Evolutionary conservation across 2,329 filamentous ascomycete species (phyloP).

Genomic region (Aspergillus udagawae): DNA sequence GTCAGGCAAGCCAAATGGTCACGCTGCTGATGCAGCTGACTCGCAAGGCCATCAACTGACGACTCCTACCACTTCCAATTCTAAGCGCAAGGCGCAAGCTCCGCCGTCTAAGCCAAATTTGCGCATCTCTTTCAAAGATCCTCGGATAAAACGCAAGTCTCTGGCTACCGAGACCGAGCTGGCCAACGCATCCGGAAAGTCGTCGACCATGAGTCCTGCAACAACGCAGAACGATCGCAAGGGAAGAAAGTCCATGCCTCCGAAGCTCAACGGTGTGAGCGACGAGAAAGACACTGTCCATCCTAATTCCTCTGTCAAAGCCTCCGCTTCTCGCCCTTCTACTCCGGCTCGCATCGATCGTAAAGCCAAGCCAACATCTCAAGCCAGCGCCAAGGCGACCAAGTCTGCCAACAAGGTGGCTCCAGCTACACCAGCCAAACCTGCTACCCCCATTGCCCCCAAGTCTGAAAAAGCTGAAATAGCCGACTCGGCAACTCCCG

Average conservation of each 20-base stretch:
- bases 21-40: not conserved
- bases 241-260: conserved; percentile 16
- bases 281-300: conserved; percentile 2
- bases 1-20: conserved; percentile 5
- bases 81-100: conserved; percentile 1
- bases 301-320: not conserved
- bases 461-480: not conserved
- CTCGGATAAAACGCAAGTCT: conserved; percentile 9
- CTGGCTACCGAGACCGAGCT: conserved; percentile 6
- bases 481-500: conserved; percentile 7
- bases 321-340: conserved; percentile 7
- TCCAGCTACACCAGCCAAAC: not conserved
- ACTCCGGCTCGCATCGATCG: conserved; percentile 12
- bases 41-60: conserved; percentile 4
- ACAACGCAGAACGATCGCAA: conserved; percentile 6
- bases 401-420: conserved; percentile 3
- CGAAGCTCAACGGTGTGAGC: conserved; percentile 10
- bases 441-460: conserved; percentile 1
- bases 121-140: conserved; percentile 7
- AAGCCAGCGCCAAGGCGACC: conserved; percentile 1
- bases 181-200: not conserved
- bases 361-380: conserved; percentile 5
- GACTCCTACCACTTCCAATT: conserved; percentile 4
- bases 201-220: conserved; percentile 3
- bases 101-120: conserved; percentile 9